Percentiles rank a stretch among this genome's conserved stretches.
Conservation (phyloP, 768 basidiomycete species). For the Boletus pseudo-olivaceus region DNA sequence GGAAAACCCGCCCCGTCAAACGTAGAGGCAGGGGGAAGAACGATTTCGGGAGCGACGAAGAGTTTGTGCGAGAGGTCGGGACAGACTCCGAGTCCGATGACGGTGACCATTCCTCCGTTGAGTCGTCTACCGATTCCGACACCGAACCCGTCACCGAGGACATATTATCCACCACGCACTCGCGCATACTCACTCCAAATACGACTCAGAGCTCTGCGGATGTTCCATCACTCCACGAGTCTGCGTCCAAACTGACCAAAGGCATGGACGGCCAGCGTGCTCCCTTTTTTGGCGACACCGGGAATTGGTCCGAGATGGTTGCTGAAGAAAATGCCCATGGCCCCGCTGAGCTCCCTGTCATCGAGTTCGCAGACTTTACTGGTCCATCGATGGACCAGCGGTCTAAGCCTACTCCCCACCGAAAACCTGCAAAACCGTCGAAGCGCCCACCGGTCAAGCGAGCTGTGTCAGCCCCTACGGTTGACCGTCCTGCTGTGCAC, state of each 20-base stretch:
- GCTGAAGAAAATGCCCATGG: constrained; percentile 65
- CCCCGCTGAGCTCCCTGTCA: constrained; percentile 67
- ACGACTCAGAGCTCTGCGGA: constrained; percentile 61
- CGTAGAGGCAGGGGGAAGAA: constrained; percentile 62
- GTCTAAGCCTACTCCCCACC: constrained; percentile 34
- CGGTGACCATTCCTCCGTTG: constrained; percentile 55
- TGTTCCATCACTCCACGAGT: constrained; percentile 26
- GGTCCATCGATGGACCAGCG: constrained; percentile 31
- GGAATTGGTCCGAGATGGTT: constrained; percentile 85
- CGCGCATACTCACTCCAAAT: constrained; percentile 61
- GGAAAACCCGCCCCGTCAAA: constrained; percentile 45
- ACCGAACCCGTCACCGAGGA: constrained; percentile 69
- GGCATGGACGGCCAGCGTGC: constrained; percentile 32
- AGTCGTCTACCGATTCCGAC: constrained; percentile 65
- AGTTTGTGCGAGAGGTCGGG: constrained; percentile 66
- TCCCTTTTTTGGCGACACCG: constrained; percentile 52
- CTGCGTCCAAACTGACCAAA: constrained; percentile 24
- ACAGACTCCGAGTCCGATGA: constrained; percentile 70
- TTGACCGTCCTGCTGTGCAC: constrained; percentile 21
- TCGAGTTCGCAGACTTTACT: constrained; percentile 69
- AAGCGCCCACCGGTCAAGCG: constrained; percentile 37
- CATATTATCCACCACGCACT: constrained; percentile 45
- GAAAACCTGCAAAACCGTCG: constrained; percentile 40
- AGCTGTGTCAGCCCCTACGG: constrained; percentile 34
- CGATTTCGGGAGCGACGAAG: constrained; percentile 70